Conservation (phyloP, 257 asterid species). For the Fraxinus excelsior region DNA sequence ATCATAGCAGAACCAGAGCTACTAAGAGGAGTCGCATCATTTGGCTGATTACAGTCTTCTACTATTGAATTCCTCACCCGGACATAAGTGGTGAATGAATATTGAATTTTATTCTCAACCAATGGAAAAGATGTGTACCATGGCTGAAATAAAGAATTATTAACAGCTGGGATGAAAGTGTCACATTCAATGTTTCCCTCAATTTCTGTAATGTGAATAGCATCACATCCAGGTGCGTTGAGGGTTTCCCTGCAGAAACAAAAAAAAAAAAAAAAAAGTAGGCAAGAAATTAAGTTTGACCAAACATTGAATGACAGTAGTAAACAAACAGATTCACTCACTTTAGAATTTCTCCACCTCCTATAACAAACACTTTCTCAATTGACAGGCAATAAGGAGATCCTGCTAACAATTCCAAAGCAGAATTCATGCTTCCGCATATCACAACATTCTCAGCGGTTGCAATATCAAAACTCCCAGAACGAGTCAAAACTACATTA, state of each 20-base stretch:
- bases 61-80: slow-evolving; percentile 42
- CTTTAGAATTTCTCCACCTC: slow-evolving; percentile 95
- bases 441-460: slow-evolving; percentile 65
- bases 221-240: slow-evolving; percentile 78
- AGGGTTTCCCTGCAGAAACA: slow-evolving; percentile 77
- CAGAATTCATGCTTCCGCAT: slow-evolving; percentile 66
- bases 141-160: slow-evolving; percentile 69
- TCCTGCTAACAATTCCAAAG: slow-evolving; percentile 68
- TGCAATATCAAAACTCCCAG: slow-evolving; percentile 57
- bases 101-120: slow-evolving; percentile 59
- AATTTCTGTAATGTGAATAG: slow-evolving; percentile 85
- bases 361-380: slow-evolving; percentile 86
- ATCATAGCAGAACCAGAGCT: neutral
- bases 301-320: neutral
- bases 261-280: neutral
- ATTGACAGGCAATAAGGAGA: slow-evolving; percentile 64
- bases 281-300: neutral
- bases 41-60: slow-evolving; percentile 16
- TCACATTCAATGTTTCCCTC: slow-evolving; percentile 65
- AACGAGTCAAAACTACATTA: slow-evolving; percentile 81
- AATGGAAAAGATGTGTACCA: slow-evolving; percentile 80
- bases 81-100: slow-evolving; percentile 70
- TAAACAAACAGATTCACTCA: slow-evolving; percentile 22
- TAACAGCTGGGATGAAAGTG: slow-evolving; percentile 79
- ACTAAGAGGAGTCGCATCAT: slow-evolving; percentile 16